Percentiles rank a stretch among this genome's conserved stretches.
These are phyloP conservation scores for Mortierella claussenii DNA, from an alignment of 192 early-diverging fungal genomes.

Conservation along the genomic window DNA sequence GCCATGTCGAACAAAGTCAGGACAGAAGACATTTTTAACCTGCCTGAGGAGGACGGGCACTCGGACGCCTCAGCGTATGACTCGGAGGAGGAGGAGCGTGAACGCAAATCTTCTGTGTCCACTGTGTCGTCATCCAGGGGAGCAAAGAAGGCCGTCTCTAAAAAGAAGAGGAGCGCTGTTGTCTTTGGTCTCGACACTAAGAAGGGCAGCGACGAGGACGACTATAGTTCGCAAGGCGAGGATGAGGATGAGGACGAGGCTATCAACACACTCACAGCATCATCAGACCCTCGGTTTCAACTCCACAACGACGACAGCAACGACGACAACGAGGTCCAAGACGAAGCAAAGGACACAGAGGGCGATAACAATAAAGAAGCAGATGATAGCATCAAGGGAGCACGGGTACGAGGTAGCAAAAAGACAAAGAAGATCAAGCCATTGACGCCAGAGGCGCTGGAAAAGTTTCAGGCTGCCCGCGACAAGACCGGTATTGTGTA, in stretches of 20 bases:
- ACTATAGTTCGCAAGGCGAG: conserved; percentile 30
- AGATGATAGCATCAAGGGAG: background rate
- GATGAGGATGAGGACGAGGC: conserved; percentile 35
- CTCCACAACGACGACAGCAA: background rate
- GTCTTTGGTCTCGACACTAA: conserved; percentile 44
- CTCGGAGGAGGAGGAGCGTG: conserved; percentile 37
- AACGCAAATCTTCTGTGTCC: background rate
- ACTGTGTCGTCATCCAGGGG: conserved; percentile 4
- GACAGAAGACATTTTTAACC: conserved; percentile 40
- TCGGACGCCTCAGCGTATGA: conserved; percentile 32
- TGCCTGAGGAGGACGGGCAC: conserved; percentile 38
- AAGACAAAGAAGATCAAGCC: conserved; percentile 67
- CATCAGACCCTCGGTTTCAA: too few species aligned
- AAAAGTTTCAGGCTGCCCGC: conserved; percentile 71
- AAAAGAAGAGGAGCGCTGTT: conserved; percentile 17
- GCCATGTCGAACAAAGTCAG: conserved; percentile 26
- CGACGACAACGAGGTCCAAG: background rate
- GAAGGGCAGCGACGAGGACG: conserved; percentile 19
- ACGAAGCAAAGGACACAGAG: conserved; percentile 4
- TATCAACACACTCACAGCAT: background rate
- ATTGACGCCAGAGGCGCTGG: conserved; percentile 66
- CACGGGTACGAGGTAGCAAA: conserved; percentile 24
- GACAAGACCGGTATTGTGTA: conserved; percentile 91
- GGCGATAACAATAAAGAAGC: background rate
- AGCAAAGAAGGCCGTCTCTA: conserved; percentile 6